Evolutionary conservation across 768 basidiomycete genomes (phyloP), one percentile per base, ranked within the genome.

Genomic region (Leccinum rimulosum): DNA sequence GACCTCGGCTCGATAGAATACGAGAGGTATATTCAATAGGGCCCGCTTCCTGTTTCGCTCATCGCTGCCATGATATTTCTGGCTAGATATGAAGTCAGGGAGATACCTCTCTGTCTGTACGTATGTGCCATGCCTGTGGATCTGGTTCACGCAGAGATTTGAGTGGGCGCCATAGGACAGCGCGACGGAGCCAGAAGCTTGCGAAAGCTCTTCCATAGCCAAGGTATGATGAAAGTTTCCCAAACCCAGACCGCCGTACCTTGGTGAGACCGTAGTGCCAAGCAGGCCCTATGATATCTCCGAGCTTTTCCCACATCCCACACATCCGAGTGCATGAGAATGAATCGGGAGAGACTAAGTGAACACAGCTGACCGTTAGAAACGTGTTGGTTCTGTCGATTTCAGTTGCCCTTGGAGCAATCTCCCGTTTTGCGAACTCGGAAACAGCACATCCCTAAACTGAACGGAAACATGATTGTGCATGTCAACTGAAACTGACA

Each of bases 171-270:
- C 93, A 60, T 95, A 95, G 3, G 93, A 94, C 6, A 98, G 82
- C 3, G 89, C 95, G 28, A 98, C 89, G 4, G 93, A 94, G 35
- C 93, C 95, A 6, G 95, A 96, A 17, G 92, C 91, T 27, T 85
- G 79, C 36, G 95, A 96, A 56, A 98, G 77, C 61, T 92, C 92
- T 76, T 98, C 95, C 95, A 97, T 97, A 7, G 91, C 95, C 51
- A 98, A 80, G 4, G 88, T 90, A 73, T 95, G 94, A 53, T 93
- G 82, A 52, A 95, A 79, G 73, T 95, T 95, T 2, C 94, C 93
- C 61, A 91, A 79, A 2, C 80, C 85, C 47, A 96, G 78, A 3
- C 94, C 95, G n/a, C 87, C 86, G 63, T 92, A 91, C 66, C 89
- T 79, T 40, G 87, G 81, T 11, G 86, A 81, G 17, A 90, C 92